These are phyloP conservation scores for Lepidium didymum DNA, from an alignment of 345 rosid genomes.

Conservation along the genomic window DNA sequence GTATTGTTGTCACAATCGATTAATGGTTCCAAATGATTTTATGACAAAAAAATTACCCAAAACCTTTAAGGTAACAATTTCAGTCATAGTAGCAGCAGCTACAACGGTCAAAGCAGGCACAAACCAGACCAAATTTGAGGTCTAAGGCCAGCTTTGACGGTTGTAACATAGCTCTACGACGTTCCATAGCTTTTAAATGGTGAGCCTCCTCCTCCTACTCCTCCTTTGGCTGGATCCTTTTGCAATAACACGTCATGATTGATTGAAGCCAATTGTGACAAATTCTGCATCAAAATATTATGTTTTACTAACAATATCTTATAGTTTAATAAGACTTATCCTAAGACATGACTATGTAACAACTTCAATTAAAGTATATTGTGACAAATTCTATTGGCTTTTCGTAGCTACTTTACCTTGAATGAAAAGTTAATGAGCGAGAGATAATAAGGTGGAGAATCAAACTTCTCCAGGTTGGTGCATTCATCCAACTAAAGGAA, in stretches of 20 bases:
- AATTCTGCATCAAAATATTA: conserved; percentile 44
- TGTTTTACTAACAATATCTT: neutral
- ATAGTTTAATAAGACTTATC: neutral
- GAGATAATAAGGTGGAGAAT: conserved; percentile 48
- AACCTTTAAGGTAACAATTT: neutral
- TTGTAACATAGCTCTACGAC: conserved; percentile 22
- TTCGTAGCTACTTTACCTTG: conserved; percentile 41
- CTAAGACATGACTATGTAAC: neutral
- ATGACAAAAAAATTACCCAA: conserved; percentile 6
- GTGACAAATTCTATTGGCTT: neutral
- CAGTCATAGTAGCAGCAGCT: conserved; percentile 19
- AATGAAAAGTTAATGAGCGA: conserved; percentile 69
- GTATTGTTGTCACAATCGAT: neutral
- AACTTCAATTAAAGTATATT: neutral
- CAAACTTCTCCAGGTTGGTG: conserved; percentile 50
- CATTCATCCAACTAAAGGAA: conserved; percentile 53
- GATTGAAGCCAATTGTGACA: conserved; percentile 74
- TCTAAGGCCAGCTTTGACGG: conserved; percentile 17
- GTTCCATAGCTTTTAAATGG: conserved; percentile 38
- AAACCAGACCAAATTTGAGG: neutral
- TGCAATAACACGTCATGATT: conserved; percentile 69
- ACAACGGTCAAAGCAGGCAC: conserved; percentile 23
- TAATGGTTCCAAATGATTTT: conserved; percentile 13
- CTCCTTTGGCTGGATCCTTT: conserved; percentile 49
- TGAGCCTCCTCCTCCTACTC: conserved; percentile 23